Base-by-base conservation (phyloP, 495 filamentous ascomycete species). In the Peziza echinospora region DNA sequence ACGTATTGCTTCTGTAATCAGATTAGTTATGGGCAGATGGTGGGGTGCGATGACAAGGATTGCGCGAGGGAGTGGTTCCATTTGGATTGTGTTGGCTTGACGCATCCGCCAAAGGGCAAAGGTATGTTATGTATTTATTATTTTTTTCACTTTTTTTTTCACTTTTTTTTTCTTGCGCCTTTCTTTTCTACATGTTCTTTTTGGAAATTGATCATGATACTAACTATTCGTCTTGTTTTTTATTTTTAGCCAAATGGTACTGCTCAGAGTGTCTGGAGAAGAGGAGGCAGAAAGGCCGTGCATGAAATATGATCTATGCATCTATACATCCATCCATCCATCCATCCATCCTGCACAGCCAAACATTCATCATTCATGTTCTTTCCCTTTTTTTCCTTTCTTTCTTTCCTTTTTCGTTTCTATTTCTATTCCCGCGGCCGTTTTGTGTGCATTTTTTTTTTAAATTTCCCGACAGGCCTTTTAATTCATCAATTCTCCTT, bases 1-100 rank as follows among this genome's bases (percentile, higher is more conserved):
- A 67, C 75, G 41, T 97, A 94, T 62, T 97, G 89, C 62, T 83
- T 84, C 62, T 97, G 89, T 61, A 82, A 94, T 52, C 73, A 78
- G 49, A 76, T 93, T 25, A 89, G 81, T 56, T 97, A 93, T 57
- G 89, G 89, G 19, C 82, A 92, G 64, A 97, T 97, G 89, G 82
- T 97, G 13, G 89, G 79, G n/a, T 97, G 89, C 53, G 89, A 97
- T 57, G 82, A 78, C 40, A 81, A 87, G 44, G 71, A 70, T 22
- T 97, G 89, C 64, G 71, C 77, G 50, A 71, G 75, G 51, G 87
- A 96, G 64, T 97, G 89, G 89, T 97, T 96, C 66, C 89, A 97
- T 69, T 60, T 97, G 37, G 77, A 76, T 30, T 97, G 89, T 62
- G 85, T 92, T 16, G 86, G 84, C 46, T 59, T 97, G 60, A 82